These are phyloP conservation scores for Sarocladiaceae sp. DNA, from an alignment of 2,329 filamentous ascomycete genomes.

Conservation along the genomic window DNA sequence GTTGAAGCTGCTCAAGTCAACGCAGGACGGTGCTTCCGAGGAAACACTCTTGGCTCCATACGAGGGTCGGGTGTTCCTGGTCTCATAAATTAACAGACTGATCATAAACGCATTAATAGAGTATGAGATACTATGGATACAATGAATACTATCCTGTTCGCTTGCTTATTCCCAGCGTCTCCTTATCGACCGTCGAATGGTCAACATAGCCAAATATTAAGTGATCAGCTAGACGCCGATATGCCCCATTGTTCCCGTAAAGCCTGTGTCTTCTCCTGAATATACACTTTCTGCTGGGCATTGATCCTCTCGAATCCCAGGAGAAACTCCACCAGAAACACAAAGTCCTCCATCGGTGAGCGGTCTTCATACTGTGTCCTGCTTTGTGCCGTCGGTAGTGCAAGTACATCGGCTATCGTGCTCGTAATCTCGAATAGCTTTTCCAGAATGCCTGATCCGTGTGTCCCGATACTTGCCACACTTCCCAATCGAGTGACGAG, in stretches of 20 bases:
- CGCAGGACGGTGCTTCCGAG: conserved; percentile 15
- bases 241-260: conserved; percentile 23
- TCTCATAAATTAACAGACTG: conserved; percentile 11
- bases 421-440: conserved; percentile 56
- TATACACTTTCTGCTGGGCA: conserved; percentile 34
- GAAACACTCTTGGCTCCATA: conserved; percentile 18
- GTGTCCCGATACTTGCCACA: conserved; percentile 41
- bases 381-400: conserved; percentile 36
- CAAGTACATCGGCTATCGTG: conserved; percentile 52
- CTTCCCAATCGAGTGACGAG: conserved; percentile 29
- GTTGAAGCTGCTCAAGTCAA: conserved; percentile 22
- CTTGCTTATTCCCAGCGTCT: no score
- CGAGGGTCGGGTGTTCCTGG: conserved; percentile 25
- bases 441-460: conserved; percentile 50
- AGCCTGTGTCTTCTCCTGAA: conserved; percentile 32
- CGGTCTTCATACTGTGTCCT: conserved; percentile 35
- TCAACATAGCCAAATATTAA: no score
- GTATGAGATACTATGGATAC: no score
- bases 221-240: neutral
- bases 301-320: conserved; percentile 42
- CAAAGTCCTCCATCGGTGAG: conserved; percentile 45
- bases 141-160: no score
- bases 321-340: conserved; percentile 44
- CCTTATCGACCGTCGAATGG: no score
- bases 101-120: no score